Base-by-base conservation (phyloP, 192 early-diverging fungal genomes). In the Entomortierella beljakovae region DNA sequence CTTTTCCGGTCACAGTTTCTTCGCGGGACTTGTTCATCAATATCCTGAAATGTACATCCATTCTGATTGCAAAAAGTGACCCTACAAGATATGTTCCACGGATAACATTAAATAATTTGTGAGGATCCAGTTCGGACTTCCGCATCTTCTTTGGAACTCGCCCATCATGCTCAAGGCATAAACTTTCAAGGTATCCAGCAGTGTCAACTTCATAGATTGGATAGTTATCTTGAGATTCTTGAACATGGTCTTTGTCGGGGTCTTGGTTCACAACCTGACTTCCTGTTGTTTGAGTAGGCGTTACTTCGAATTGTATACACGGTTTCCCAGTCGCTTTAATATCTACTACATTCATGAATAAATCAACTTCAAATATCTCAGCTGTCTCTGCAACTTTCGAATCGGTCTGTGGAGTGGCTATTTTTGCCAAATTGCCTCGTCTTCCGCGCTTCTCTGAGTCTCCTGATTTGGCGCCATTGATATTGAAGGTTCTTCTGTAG, bases 21-120 rank as follows among this genome's bases (percentile, higher is more conserved):
- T 28, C 6, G 11, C 53, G 53, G 25, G 26, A 9, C 26, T 54
- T 22, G 16, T 54, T 28, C 53, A 26, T 26, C 9, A 23, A 28
- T 3, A 15, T 52, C 49, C 33, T 52, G 4, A 34, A 3, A 15
- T 49, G n/a, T 31, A 49, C 23, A 51, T 65, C 51, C 37, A 65
- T 65, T 4, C 50, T 34, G 11, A 65, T 55, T 8, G 40, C 51
- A 65, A 65, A 55, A 20, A 55, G 34, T 13, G 37, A 55, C 18
- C 37, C 51, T 8, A 43, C 63, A 25, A 53, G 23, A 7, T 26
- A 28, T 34, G 32, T 52, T 15, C 22, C 48, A 4, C 62, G 31
- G 34, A 53, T 50, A 2, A 49, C 33, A 22, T 64, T 31, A 40
- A 64, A 34, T 7, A 53, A 20, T 23, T 33, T 54, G 22, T 50